A percentile compares a stretch with the other conserved stretches of the same genome.
These are phyloP conservation scores for Microbotryum silenes-acaulis DNA, from an alignment of 1,284 basidiomycete species.

Conservation along the genomic window DNA sequence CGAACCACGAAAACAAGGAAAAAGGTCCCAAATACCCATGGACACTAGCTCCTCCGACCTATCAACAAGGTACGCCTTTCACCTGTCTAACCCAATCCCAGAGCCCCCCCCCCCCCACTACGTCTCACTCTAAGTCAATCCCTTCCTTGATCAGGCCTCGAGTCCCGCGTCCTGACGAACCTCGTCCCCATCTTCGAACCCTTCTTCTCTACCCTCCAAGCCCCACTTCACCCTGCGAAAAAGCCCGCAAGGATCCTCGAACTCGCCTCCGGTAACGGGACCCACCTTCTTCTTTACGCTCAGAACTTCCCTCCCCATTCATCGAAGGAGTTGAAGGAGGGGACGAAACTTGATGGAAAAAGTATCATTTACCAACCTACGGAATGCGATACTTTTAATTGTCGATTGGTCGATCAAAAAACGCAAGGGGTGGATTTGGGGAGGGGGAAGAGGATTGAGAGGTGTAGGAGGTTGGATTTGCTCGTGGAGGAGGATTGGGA, in stretches of 20 bases:
- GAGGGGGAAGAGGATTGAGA: neutral
- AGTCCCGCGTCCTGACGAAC: conserved; percentile 9
- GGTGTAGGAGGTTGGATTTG: conserved; percentile 5
- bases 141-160: conserved; percentile 5
- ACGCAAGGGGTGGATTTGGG: neutral
- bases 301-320: neutral
- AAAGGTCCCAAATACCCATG: conserved; percentile 9
- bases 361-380: conserved; percentile 7
- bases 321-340: too few relatives aligned
- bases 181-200: conserved; percentile 16
- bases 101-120: neutral
- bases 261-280: conserved; percentile 17
- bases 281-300: conserved; percentile 9
- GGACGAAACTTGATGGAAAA: too few relatives aligned
- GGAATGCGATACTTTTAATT: conserved; percentile 15
- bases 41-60: conserved; percentile 10
- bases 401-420: neutral
- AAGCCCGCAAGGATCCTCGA: conserved; percentile 9
- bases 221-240: neutral
- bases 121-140: neutral
- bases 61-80: conserved; percentile 10
- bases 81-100: neutral
- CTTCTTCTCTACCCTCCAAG: neutral
- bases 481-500: conserved; percentile 8
- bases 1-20: neutral